Conservation (phyloP, 148 eudicot species). For the Chenopodium formosanum region DNA sequence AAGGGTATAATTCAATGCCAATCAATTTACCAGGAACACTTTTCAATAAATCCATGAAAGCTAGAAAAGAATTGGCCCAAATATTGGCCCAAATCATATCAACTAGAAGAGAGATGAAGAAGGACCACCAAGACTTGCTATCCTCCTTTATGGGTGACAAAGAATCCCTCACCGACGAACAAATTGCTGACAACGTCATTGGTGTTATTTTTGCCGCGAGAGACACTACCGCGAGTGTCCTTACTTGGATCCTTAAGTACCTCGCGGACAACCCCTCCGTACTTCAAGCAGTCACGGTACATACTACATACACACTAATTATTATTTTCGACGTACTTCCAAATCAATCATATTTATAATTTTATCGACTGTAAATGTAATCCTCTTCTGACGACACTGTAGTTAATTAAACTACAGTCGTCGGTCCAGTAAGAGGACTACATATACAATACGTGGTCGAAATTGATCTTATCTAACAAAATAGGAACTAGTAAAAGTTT, state of each 20-base stretch:
- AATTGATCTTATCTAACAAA: not conserved
- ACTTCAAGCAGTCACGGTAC: slow-evolving; percentile 78
- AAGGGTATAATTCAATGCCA: slow-evolving; percentile 95
- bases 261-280: slow-evolving; percentile 75
- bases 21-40: slow-evolving; percentile 88
- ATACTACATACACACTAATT: no score
- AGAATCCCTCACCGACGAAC: slow-evolving; percentile 76
- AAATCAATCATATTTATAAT: no score
- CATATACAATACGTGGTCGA: no score
- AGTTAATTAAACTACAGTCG: no score
- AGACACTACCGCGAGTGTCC: slow-evolving; percentile 89
- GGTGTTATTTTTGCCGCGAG: slow-evolving; percentile 96
- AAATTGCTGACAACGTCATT: slow-evolving; percentile 90
- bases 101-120: slow-evolving; percentile 44
- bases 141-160: slow-evolving; percentile 80
- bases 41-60: slow-evolving; percentile 88
- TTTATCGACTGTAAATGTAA: no score
- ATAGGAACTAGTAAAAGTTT: not conserved
- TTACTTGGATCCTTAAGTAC: slow-evolving; percentile 90
- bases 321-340: not conserved
- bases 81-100: slow-evolving; percentile 68
- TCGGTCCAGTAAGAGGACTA: no score
- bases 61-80: slow-evolving; percentile 68
- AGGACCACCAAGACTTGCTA: slow-evolving; percentile 53
- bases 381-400: no score